Base-by-base conservation (phyloP, 2,329 filamentous ascomycete species). In the Ophiostoma australiae region DNA sequence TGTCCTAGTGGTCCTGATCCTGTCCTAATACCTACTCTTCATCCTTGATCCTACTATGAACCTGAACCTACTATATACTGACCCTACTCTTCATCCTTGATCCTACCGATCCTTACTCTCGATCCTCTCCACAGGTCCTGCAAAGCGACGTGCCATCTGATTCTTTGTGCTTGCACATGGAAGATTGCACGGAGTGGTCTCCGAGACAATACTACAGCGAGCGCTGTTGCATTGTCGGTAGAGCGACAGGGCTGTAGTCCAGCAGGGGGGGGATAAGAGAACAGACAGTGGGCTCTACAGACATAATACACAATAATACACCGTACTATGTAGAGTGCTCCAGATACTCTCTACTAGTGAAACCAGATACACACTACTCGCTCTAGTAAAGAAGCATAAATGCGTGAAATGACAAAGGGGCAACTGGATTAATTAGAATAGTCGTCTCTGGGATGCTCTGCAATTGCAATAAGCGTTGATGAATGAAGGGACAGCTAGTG, bases 371-470 rank as follows among this genome's bases (percentile, higher is more conserved):
- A 52, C 15, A 63, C 23, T 33, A 63, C 52, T 6, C 3, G 52
- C 10, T 61, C 55, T 31, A 23, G 23, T 17, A 63, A 63, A 63
- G 58, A 63, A 33, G 58, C 58, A 63, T 63, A 63, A 63, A 63
- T 17, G 23, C 11, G 10, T 63, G 58, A 63, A 63, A 63, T 63
- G 58, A 63, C 58, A 63, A 63, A 63, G 58, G 58, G 58, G 27
- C 15, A 63, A 33, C 58, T 63, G 58, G 58, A 63, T 63, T 17
- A 33, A 63, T 17, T 63, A 33, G 58, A 11, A 33, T 8, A n/a
- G n/a, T 5, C 13, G 13, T 20, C 13, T 20, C 17, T 15, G 10
- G 13, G 44, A 20, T 48, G 17, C 37, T 39, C n/a, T n/a, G n/a
- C n/a, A n/a, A n/a, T 39, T 39, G 37, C 37, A 10, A 39, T 37